Base-by-base conservation (phyloP, 495 filamentous ascomycete species). In the Pyrenula aspistea region DNA sequence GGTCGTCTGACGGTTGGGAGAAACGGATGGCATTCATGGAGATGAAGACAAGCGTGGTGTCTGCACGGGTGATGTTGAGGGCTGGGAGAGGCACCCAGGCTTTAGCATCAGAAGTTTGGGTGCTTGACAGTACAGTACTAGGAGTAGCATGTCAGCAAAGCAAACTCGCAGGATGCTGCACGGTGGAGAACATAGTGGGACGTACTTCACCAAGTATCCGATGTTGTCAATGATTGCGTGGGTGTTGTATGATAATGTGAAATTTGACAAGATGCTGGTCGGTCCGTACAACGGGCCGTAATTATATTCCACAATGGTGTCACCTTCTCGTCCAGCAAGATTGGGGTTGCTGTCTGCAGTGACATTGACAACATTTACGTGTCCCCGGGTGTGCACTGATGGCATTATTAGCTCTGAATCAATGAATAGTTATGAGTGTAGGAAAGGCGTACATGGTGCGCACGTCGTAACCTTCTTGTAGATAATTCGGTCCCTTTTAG, bases 381-480 rank as follows among this genome's bases (percentile, higher is more conserved):
- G 15, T 4, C 31, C 31, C 15, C 15, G 4, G 4, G 31, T 42
- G 31, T 42, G 31, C 31, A 42, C 31, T 42, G 4, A 15, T 4
- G 15, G 15, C 15, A 8, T 42, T 8, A 8, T 42, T 42, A 42
- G 31, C 15, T 15, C 15, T 42, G 31, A 42, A n/a, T n/a, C n/a
- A 48, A 59, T 59, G 21, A 10, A 11, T 12, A n/a, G 12, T 19
- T 53, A n/a, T n/a, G 22, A 31, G 49, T 56, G 51, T 24, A 31
- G 48, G 36, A 53, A 36, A 3, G n/a, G 20, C n/a, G 49, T 48
- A 12, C 67, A 54, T 19, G 61, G 57, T 10, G 67, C 31, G 54
- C 68, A 71, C 1, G 68, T 68, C 15, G 67, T 56, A 12, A 59
- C 54, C 51, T 66, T 69, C 15, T 68, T 62, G 49, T 69, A 62